Percentiles rank a stretch among this genome's conserved stretches.
These are phyloP conservation scores for Neostapfia colusana DNA, from an alignment of 176 grass and related monocot genomes.

Conservation along the genomic window DNA sequence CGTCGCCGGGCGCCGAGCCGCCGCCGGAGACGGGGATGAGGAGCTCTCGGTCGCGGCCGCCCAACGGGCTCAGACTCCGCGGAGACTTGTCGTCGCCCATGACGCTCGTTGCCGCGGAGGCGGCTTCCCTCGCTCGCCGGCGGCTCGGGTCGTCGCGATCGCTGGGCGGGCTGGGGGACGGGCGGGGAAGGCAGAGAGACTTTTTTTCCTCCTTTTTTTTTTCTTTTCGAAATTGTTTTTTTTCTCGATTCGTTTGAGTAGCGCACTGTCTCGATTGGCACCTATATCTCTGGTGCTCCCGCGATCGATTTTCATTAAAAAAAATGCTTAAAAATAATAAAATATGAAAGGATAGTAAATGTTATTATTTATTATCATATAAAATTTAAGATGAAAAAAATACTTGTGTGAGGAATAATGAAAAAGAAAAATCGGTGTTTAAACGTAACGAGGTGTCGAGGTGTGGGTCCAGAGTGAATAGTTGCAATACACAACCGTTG, in stretches of 20 bases:
- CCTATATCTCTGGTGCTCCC: too few species aligned
- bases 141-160: conserved; percentile 43
- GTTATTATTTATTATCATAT: too few species aligned
- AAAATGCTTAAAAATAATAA: too few species aligned
- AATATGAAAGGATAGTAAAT: too few species aligned
- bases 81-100: conserved; percentile 84
- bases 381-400: too few species aligned
- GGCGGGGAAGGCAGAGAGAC: conserved; percentile 1
- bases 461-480: too few species aligned
- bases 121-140: conserved; percentile 11
- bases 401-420: too few species aligned
- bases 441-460: too few species aligned
- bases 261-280: conserved; percentile 4
- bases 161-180: conserved; percentile 7
- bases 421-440: too few species aligned
- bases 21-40: conserved; percentile 79
- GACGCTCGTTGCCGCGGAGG: neutral
- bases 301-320: too few species aligned
- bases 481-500: too few species aligned
- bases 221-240: neutral
- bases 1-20: conserved; percentile 39
- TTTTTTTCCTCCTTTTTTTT: neutral
- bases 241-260: neutral
- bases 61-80: conserved; percentile 58
- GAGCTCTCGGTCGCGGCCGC: conserved; percentile 73